A percentile compares a stretch with the other conserved stretches of the same genome.
Evolutionary conservation across 352 stramenopile genomes (phyloP).

Genomic region (Phytopythium cucurbitacearum): DNA sequence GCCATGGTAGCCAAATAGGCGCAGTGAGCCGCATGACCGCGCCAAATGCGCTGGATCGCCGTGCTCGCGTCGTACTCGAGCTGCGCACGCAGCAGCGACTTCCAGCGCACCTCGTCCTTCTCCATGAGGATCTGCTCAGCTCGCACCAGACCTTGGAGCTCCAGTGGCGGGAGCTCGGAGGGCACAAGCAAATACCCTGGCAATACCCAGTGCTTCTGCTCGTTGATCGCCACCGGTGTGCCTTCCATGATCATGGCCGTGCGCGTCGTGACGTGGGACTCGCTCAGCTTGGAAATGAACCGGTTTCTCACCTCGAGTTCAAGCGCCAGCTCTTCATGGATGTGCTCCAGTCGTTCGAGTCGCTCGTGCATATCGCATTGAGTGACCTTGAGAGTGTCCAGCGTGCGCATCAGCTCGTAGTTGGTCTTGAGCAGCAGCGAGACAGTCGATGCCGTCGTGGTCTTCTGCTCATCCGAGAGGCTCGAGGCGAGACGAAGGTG

Average conservation of each 20-base stretch:
- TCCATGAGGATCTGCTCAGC: conserved; percentile 67
- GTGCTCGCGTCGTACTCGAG: conserved; percentile 39
- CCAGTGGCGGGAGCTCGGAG: conserved; percentile 10
- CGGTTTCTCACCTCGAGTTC: conserved; percentile 40
- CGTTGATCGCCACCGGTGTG: conserved; percentile 47
- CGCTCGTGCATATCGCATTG: conserved; percentile 36
- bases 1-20: conserved; percentile 26
- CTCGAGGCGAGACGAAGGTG: conserved; percentile 18
- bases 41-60: conserved; percentile 38
- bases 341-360: conserved; percentile 21
- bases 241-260: conserved; percentile 69
- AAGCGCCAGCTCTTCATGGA: conserved; percentile 15
- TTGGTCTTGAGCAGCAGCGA: conserved; percentile 52
- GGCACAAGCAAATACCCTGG: conserved; percentile 32
- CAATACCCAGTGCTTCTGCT: conserved; percentile 64
- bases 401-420: conserved; percentile 50
- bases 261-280: conserved; percentile 40
- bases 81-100: conserved; percentile 39
- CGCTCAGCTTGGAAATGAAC: conserved; percentile 53
- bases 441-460: background rate
- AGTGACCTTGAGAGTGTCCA: conserved; percentile 39
- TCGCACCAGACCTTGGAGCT: conserved; percentile 43
- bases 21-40: conserved; percentile 18
- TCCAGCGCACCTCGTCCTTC: conserved; percentile 54
- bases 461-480: background rate